These are phyloP conservation scores for Ogataea pilisensis DNA, from an alignment of 805 yeast species.

Conservation along the genomic window DNA sequence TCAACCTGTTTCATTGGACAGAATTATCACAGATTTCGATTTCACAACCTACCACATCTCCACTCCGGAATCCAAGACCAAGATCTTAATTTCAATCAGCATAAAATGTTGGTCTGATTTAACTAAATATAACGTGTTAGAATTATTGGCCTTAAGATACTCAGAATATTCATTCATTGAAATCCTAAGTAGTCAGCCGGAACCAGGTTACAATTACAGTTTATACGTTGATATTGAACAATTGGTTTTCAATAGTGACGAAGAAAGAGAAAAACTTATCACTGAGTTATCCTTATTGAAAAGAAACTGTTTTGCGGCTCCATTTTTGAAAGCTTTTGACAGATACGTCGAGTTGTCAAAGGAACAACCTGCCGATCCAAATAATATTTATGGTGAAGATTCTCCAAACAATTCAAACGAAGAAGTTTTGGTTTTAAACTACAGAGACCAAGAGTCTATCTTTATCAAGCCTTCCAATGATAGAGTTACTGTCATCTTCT, in stretches of 20 bases:
- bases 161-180: conserved; percentile 36
- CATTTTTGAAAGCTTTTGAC: conserved; percentile 80
- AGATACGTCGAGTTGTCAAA: conserved; percentile 68
- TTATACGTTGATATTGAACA: conserved; percentile 54
- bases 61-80: conserved; percentile 71
- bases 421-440: conserved; percentile 65
- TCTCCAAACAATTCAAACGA: conserved; percentile 39
- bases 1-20: conserved; percentile 57
- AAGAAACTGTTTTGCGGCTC: conserved; percentile 86
- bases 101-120: conserved; percentile 79
- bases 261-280: conserved; percentile 49
- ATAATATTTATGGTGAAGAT: conserved; percentile 39
- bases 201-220: conserved; percentile 80
- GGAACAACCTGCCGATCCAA: conserved; percentile 35
- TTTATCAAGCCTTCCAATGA: conserved; percentile 90
- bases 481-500: conserved; percentile 93
- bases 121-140: conserved; percentile 57
- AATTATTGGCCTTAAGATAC: conserved; percentile 50
- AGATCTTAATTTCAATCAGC: conserved; percentile 62
- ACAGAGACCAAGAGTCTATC: conserved; percentile 91
- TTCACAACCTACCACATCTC: conserved; percentile 91
- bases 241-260: conserved; percentile 32
- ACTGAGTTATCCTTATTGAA: conserved; percentile 70
- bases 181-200: conserved; percentile 41
- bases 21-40: conserved; percentile 92